Evolutionary conservation across 140 eudicot species (phyloP), one percentile per base, ranked within the genome.

Genomic region (Cichorium intybus): DNA sequence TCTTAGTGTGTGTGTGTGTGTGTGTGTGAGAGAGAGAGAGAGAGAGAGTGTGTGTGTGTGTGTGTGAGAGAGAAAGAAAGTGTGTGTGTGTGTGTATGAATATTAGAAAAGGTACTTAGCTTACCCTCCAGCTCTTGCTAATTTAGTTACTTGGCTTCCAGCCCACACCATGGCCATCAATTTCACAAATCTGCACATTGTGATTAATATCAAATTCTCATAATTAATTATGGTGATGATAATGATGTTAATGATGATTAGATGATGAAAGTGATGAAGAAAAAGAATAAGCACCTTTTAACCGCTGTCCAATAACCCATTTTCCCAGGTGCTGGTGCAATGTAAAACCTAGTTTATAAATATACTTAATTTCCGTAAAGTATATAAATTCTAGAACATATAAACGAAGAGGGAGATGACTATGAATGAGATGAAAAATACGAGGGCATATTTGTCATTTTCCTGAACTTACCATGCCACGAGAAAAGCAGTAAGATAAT

Each of bases 121-220:
- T 88, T 70, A 92, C 98, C 99, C 97, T 67, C 81, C 99, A 45
- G 95, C 95, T 78, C 97, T 80, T 8, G 80, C 1, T 37, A 93
- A 79, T 79, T 93, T 93, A 23, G 99, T 93, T 27, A 93, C 97
- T 80, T 93, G 99, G 79, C 99, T 93, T 69, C 99, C 99, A 56
- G 97, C 97, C 99, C 99, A 93, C 26, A 93, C 97, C 97, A 93
- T 88, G 66, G 97, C 99, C 97, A 93, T 81, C 74, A 93, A 66
- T 65, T 93, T 88, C 57, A 88, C 71, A 80, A 93, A 93, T 72
- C 98, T 92, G 93, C 79, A 85, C 55, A 67, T 43, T 5, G 17
- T 35, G 15, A 31, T 68, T 57, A 64, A 50, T 22, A 16, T 48
- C 51, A 41, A 56, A 71, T 21, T 37, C 73, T 29, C 62, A 47